Evolutionary conservation across 129 eudicot species (phyloP).

Genomic region (Flaveria robusta): DNA sequence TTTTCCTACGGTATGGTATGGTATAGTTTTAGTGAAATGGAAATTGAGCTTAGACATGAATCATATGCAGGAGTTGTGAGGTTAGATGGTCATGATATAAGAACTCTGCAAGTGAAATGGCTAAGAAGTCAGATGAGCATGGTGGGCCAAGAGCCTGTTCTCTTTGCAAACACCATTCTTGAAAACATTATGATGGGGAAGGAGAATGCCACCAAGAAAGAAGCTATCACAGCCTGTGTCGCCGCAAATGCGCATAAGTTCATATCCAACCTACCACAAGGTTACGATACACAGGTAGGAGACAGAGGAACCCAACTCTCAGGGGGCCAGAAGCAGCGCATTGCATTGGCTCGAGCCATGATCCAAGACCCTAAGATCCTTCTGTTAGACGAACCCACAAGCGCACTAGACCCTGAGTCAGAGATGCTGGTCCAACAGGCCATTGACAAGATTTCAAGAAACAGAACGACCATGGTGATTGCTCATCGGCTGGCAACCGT

Average conservation of each 20-base stretch:
- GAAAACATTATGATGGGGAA: constrained; percentile 88
- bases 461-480: constrained; percentile 77
- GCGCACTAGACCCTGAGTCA: constrained; percentile 81
- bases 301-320: constrained; percentile 82
- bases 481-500: constrained; percentile 89
- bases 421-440: constrained; percentile 74
- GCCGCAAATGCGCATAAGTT: constrained; percentile 81
- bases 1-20: no score
- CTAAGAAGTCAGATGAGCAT: constrained; percentile 83
- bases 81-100: constrained; percentile 80
- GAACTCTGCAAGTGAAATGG: constrained; percentile 79
- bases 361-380: constrained; percentile 81
- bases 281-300: constrained; percentile 81
- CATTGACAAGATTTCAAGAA: constrained; percentile 64
- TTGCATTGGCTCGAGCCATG: constrained; percentile 88
- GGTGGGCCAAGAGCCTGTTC: constrained; percentile 95
- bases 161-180: constrained; percentile 64
- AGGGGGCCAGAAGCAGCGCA: constrained; percentile 81
- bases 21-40: no score
- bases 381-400: constrained; percentile 79
- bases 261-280: constrained; percentile 63
- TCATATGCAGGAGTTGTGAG: constrained; percentile 54
- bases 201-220: constrained; percentile 75
- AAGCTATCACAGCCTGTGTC: constrained; percentile 62
- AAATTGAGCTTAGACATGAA: no score